Conservation (phyloP, 2,329 filamentous ascomycete genomes). For the Ilyonectria sp. region DNA sequence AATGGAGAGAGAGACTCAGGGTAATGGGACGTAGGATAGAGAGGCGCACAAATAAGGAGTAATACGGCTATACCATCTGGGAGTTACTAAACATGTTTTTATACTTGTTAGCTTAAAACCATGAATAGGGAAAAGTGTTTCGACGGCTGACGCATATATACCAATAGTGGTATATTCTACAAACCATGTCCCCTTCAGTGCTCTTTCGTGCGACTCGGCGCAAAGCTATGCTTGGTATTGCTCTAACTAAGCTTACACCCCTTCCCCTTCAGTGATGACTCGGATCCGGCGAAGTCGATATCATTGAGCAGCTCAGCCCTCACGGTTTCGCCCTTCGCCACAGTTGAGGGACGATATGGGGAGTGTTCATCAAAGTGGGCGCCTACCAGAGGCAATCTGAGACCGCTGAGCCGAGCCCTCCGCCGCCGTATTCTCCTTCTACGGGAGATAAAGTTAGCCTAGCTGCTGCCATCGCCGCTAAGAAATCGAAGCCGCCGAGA, state of each 20-base stretch:
- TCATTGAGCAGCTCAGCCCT: too few species aligned
- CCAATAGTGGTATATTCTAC: slow-evolving; percentile 29
- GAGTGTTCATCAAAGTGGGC: slow-evolving; percentile 47
- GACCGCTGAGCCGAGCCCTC: slow-evolving; percentile 69
- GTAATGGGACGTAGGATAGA: slow-evolving; percentile 35
- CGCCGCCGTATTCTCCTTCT: slow-evolving; percentile 78
- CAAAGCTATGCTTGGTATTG: too few species aligned
- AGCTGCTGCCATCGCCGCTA: slow-evolving; percentile 65
- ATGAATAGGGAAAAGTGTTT: slow-evolving; percentile 37
- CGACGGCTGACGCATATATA: slow-evolving; percentile 11
- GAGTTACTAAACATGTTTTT: slow-evolving; percentile 33
- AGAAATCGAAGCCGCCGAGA: slow-evolving; percentile 81
- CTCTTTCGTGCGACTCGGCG: too few species aligned
- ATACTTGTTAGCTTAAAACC: slow-evolving; percentile 34
- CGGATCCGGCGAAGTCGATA: too few species aligned
- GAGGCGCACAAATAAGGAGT: slow-evolving; percentile 47
- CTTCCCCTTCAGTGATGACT: too few species aligned
- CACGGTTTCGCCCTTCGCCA: too few species aligned
- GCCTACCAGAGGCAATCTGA: slow-evolving; percentile 54
- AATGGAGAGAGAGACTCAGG: slow-evolving; percentile 36
- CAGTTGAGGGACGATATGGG: too few species aligned
- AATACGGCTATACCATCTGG: slow-evolving; percentile 37
- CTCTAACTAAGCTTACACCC: too few species aligned
- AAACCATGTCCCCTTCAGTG: background rate
- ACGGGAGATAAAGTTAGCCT: slow-evolving; percentile 59